Percentiles rank a stretch among this genome's conserved stretches.
These are phyloP conservation scores for Fragaria vesca DNA, from an alignment of 306 rosid species.

Conservation along the genomic window DNA sequence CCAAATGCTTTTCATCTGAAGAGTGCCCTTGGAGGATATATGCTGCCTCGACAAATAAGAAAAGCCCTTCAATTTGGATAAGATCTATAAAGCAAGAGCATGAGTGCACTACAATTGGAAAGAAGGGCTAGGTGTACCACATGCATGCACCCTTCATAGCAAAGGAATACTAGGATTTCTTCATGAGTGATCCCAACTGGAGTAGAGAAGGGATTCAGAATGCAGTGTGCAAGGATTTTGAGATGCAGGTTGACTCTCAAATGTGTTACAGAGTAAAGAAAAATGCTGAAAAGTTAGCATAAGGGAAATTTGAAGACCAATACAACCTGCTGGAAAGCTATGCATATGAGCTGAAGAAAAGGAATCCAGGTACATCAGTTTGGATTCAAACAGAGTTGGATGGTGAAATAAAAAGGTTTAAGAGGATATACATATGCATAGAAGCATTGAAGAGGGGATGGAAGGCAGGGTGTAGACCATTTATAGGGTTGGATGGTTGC, in stretches of 20 bases:
- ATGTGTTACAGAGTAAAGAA: background rate
- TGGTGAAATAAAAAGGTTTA: background rate
- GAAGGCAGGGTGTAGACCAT: background rate
- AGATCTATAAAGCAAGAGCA: background rate
- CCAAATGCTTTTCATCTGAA: background rate
- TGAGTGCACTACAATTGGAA: background rate
- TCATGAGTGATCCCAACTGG: background rate
- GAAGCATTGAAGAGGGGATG: background rate
- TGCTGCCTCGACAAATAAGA: background rate
- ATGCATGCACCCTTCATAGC: background rate
- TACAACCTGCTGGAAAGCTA: background rate
- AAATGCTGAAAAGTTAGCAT: background rate
- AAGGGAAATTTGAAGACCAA: background rate
- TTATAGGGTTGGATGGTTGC: background rate
- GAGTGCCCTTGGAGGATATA: background rate
- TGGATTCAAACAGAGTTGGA: background rate
- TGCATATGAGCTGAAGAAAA: background rate
- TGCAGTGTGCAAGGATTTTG: background rate
- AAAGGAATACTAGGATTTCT: background rate
- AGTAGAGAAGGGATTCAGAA: background rate
- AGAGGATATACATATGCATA: background rate
- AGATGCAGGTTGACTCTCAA: background rate
- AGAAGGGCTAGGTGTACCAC: background rate
- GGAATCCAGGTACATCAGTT: background rate
- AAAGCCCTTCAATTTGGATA: background rate